Percentiles rank a stretch among this genome's conserved stretches.
Evolutionary conservation across 139 green algal genomes (phyloP).

Genomic region (Haematococcus sp.): DNA sequence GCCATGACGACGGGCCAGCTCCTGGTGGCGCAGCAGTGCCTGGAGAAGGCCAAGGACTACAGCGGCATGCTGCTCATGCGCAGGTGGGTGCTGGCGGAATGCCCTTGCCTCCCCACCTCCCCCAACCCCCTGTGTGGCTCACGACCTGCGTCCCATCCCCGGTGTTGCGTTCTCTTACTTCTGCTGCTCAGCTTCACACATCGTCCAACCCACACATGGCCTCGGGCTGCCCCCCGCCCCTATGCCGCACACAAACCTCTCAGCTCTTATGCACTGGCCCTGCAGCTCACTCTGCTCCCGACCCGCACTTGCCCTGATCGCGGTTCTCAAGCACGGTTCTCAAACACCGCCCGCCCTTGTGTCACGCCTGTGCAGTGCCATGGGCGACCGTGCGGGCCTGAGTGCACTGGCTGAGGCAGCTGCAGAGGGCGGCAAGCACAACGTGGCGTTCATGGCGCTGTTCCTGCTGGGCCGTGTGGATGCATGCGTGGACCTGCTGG

Average conservation of each 20-base stretch:
- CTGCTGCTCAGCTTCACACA: too few species aligned
- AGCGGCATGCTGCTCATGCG: constrained; percentile 80
- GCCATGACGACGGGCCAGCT: constrained; percentile 71
- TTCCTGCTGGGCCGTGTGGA: constrained; percentile 83
- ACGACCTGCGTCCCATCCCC: too few species aligned
- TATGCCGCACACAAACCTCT: too few species aligned
- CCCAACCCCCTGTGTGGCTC: not conserved
- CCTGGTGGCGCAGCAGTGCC: constrained; percentile 67
- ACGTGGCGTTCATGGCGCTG: constrained; percentile 86
- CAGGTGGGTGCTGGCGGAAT: constrained; percentile 6
- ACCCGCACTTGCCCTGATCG: too few species aligned
- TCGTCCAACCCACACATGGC: too few species aligned
- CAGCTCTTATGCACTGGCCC: too few species aligned
- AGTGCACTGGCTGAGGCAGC: constrained; percentile 36
- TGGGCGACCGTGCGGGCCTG: constrained; percentile 46
- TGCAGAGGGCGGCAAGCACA: constrained; percentile 65
- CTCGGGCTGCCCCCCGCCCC: too few species aligned
- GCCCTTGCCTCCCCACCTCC: constrained; percentile 19
- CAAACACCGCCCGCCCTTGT: too few species aligned
- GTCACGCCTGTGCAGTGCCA: constrained; percentile 13
- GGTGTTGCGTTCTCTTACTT: too few species aligned
- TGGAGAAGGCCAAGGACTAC: constrained; percentile 77
- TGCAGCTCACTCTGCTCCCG: too few species aligned
- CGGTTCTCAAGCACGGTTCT: too few species aligned
- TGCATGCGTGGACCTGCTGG: constrained; percentile 80